These are phyloP conservation scores for Penstemon barbatus DNA, from an alignment of 257 asterid species.

Conservation along the genomic window DNA sequence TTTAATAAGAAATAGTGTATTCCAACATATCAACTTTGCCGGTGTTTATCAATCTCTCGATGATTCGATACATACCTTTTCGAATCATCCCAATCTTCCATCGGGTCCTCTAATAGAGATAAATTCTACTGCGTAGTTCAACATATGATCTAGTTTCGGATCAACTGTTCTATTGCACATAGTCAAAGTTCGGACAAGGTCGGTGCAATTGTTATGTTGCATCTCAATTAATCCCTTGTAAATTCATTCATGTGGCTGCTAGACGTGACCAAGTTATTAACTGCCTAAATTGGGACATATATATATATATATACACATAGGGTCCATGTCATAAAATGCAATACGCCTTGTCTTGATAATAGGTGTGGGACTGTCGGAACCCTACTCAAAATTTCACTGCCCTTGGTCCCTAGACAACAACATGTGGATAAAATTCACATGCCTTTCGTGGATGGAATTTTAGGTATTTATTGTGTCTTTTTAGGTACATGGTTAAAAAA, in stretches of 20 bases:
- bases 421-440: slow-evolving; percentile 41
- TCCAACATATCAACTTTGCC: too few species aligned
- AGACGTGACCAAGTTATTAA: slow-evolving; percentile 32
- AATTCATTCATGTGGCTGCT: slow-evolving; percentile 20
- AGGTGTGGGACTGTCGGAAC: slow-evolving; percentile 36
- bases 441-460: slow-evolving; percentile 40
- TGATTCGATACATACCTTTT: too few species aligned
- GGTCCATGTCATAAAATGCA: slow-evolving; percentile 23
- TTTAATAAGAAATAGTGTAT: too few species aligned
- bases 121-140: too few species aligned
- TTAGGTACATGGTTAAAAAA: not conserved
- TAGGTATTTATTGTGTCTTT: slow-evolving; percentile 25
- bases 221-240: not conserved
- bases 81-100: too few species aligned
- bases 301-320: not conserved
- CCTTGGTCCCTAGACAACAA: slow-evolving; percentile 41
- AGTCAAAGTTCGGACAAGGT: too few species aligned
- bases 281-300: not conserved
- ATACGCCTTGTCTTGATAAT: slow-evolving; percentile 14
- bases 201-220: too few species aligned
- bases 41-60: too few species aligned
- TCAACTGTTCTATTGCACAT: too few species aligned
- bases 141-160: too few species aligned
- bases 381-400: slow-evolving; percentile 26
- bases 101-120: too few species aligned